These are phyloP conservation scores for Aquanectria penicillioides DNA, from an alignment of 2,329 filamentous ascomycete genomes.

Conservation along the genomic window DNA sequence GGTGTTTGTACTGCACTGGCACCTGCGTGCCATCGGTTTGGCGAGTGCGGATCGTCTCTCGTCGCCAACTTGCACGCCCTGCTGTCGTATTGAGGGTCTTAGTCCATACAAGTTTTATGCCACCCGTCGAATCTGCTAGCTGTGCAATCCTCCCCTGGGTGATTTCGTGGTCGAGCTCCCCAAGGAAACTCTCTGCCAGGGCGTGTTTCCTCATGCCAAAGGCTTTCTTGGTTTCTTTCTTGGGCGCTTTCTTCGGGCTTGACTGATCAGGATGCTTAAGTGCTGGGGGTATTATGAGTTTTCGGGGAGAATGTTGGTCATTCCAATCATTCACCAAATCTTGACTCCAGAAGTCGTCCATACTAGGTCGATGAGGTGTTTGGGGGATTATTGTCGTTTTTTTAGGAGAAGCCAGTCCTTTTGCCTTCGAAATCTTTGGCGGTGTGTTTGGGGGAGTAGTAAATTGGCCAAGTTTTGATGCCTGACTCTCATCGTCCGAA, in stretches of 20 bases:
- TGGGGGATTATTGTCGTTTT: slow-evolving; percentile 57
- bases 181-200: slow-evolving; percentile 71
- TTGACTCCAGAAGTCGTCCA: slow-evolving; percentile 69
- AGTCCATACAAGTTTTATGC: slow-evolving; percentile 77
- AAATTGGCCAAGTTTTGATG: slow-evolving; percentile 19
- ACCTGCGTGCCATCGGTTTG: slow-evolving; percentile 37
- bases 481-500: slow-evolving; percentile 34
- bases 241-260: slow-evolving; percentile 49
- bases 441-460: slow-evolving; percentile 37
- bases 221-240: slow-evolving; percentile 60
- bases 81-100: slow-evolving; percentile 84
- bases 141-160: slow-evolving; percentile 67
- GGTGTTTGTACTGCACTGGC: slow-evolving; percentile 55
- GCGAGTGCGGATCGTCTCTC: slow-evolving; percentile 60
- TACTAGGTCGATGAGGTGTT: slow-evolving; percentile 62
- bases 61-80: slow-evolving; percentile 78
- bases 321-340: slow-evolving; percentile 71
- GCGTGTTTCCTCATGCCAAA: slow-evolving; percentile 72
- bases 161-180: slow-evolving; percentile 74
- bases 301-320: slow-evolving; percentile 66
- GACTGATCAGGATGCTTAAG: slow-evolving; percentile 42
- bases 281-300: slow-evolving; percentile 46
- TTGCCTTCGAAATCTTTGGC: slow-evolving; percentile 28
- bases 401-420: slow-evolving; percentile 42
- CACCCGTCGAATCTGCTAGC: slow-evolving; percentile 72